These are phyloP conservation scores for Nicotiana paniculata DNA, from an alignment of 257 asterid species.

Conservation along the genomic window DNA sequence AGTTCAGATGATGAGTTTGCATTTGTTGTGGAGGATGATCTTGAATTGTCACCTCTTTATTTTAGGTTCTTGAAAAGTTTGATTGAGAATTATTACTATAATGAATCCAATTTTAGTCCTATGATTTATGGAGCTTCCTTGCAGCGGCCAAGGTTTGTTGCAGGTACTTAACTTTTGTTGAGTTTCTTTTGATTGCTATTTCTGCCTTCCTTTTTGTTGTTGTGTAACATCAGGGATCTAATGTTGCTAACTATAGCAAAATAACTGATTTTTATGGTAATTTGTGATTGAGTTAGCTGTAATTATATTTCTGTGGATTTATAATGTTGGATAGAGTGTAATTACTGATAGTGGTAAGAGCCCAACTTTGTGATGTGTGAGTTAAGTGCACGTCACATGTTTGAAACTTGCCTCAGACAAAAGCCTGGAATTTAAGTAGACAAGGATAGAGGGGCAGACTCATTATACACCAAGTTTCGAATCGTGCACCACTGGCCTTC, in stretches of 20 bases:
- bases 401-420: too few species aligned
- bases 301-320: not conserved
- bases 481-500: too few species aligned
- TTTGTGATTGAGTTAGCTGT: not conserved
- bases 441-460: too few species aligned
- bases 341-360: too few species aligned
- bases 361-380: too few species aligned
- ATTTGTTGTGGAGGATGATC: conserved; percentile 96
- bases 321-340: too few species aligned
- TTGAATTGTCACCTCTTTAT: conserved; percentile 79
- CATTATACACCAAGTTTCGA: too few species aligned
- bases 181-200: not conserved
- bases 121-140: conserved; percentile 66
- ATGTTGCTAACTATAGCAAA: not conserved
- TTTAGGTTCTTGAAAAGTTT: conserved; percentile 65
- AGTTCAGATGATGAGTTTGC: conserved; percentile 60
- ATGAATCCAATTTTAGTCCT: conserved; percentile 56
- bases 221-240: not conserved
- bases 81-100: conserved; percentile 58
- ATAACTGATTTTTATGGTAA: too few species aligned
- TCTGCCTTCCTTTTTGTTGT: not conserved
- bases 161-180: conserved; percentile 39
- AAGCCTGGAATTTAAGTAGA: too few species aligned
- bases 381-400: too few species aligned
- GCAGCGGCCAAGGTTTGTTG: conserved; percentile 82